phyloP scores from a whole-genome alignment of 164 flowering plant species.

The Vitis cinerea region DNA sequence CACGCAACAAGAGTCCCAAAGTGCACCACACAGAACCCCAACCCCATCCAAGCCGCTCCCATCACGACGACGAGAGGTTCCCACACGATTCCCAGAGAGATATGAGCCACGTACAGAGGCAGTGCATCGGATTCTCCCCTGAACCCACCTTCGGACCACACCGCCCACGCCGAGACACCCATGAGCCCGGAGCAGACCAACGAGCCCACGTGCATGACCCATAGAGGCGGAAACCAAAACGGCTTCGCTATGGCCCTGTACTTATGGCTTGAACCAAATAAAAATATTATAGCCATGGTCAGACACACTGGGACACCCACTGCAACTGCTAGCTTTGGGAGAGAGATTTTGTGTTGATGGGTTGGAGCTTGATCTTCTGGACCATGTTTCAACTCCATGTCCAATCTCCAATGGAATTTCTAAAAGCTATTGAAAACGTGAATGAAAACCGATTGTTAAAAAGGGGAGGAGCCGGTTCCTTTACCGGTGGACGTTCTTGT shows the following conservation, averaged over 20 bases:
- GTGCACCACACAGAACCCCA: slow-evolving; percentile 16
- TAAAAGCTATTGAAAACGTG: too few relatives aligned
- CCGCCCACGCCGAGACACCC: slow-evolving; percentile 39
- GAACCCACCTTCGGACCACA: slow-evolving; percentile 39
- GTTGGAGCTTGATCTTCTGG: too few relatives aligned
- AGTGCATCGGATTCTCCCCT: slow-evolving; percentile 17
- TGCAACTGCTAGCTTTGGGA: slow-evolving; percentile 6
- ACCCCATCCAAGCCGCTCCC: slow-evolving; percentile 16
- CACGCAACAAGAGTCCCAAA: slow-evolving; percentile 24
- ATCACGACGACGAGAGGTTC: slow-evolving; percentile 30
- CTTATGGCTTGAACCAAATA: slow-evolving; percentile 23
- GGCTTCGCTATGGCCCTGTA: slow-evolving; percentile 20
- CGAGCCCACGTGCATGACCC: slow-evolving; percentile 25
- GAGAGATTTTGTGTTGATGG: too few relatives aligned
- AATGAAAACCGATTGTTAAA: too few relatives aligned
- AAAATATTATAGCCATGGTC: slow-evolving; percentile 4
- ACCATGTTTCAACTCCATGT: not conserved
- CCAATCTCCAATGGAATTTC: too few relatives aligned
- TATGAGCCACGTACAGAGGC: slow-evolving; percentile 28
- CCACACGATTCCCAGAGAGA: slow-evolving; percentile 25
- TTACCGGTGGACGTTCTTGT: too few relatives aligned
- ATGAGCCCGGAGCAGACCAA: slow-evolving; percentile 21
- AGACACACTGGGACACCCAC: slow-evolving; percentile 17
- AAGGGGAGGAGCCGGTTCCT: too few relatives aligned
- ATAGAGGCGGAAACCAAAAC: slow-evolving; percentile 31